These are phyloP conservation scores for Wickerhamiella occidentalis DNA, from an alignment of 805 yeast genomes.

Conservation along the genomic window DNA sequence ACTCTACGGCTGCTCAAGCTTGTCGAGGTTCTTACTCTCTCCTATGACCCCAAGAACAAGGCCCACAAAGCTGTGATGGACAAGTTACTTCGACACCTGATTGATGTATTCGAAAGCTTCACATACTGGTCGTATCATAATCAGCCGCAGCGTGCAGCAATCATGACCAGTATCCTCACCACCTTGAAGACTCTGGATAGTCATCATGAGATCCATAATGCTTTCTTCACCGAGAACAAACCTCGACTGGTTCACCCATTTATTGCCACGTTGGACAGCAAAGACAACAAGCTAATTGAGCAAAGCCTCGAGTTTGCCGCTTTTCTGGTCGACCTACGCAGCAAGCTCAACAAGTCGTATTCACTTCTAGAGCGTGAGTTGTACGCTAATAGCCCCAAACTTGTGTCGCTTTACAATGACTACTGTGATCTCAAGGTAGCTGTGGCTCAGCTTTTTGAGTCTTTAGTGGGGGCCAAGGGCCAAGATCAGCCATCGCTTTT, in stretches of 20 bases:
- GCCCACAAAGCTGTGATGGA: background rate
- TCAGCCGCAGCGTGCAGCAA: slow-evolving; percentile 44
- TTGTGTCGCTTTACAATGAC: slow-evolving; percentile 49
- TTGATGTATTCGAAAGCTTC: slow-evolving; percentile 66
- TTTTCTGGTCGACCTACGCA: slow-evolving; percentile 45
- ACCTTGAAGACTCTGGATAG: slow-evolving; percentile 37
- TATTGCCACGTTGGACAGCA: slow-evolving; percentile 34
- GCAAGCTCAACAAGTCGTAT: slow-evolving; percentile 37
- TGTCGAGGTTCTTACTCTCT: slow-evolving; percentile 40
- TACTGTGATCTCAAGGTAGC: slow-evolving; percentile 37
- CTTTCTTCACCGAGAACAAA: slow-evolving; percentile 22
- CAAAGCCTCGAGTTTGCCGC: slow-evolving; percentile 45
- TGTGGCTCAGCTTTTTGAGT: slow-evolving; percentile 45
- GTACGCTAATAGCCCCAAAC: slow-evolving; percentile 41
- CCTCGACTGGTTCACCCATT: slow-evolving; percentile 31
- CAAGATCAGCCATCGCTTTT: slow-evolving; percentile 62
- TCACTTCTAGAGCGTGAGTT: slow-evolving; percentile 55
- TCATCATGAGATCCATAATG: background rate
- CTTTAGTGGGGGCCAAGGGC: slow-evolving; percentile 20
- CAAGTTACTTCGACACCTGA: slow-evolving; percentile 24
- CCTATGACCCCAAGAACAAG: slow-evolving; percentile 27
- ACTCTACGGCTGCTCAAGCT: slow-evolving; percentile 50
- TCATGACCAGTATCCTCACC: slow-evolving; percentile 44
- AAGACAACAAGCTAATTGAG: slow-evolving; percentile 40
- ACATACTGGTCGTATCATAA: slow-evolving; percentile 53